These are phyloP conservation scores for Penicillium soppii DNA, from an alignment of 495 filamentous ascomycete genomes.

Conservation along the genomic window DNA sequence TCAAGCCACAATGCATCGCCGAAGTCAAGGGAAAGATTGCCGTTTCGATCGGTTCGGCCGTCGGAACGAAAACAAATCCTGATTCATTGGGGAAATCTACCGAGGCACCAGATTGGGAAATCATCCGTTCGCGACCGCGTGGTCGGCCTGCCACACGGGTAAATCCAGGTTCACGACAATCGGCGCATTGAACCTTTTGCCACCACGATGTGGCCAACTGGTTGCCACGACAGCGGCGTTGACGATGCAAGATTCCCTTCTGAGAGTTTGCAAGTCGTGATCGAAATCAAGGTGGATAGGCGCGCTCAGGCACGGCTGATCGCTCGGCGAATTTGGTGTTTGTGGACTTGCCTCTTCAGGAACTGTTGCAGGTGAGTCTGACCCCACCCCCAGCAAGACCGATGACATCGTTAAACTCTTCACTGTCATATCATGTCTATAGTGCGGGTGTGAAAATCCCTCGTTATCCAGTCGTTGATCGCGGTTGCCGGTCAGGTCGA, in stretches of 20 bases:
- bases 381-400: conserved; percentile 1
- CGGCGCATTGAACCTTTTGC: conserved; percentile 67
- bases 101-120: conserved; percentile 11
- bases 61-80: background rate
- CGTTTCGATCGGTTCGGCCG: conserved; percentile 2
- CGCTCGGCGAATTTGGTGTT: background rate
- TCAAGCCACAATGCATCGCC: conserved; percentile 22
- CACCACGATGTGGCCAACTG: conserved; percentile 60
- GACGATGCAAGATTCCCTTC: conserved; percentile 72
- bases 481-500: conserved; percentile 55
- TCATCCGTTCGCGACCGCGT: conserved; percentile 2
- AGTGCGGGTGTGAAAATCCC: conserved; percentile 20
- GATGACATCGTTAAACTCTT: conserved; percentile 11
- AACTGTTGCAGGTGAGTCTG: conserved; percentile 9
- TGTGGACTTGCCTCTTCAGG: conserved; percentile 5
- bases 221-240: conserved; percentile 73
- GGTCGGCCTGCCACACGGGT: conserved; percentile 47
- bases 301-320: conserved; percentile 6
- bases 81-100: background rate
- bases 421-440: background rate
- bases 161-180: conserved; percentile 78
- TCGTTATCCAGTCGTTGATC: conserved; percentile 41
- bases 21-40: background rate
- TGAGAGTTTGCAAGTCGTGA: conserved; percentile 37
- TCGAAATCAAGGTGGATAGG: conserved; percentile 8